Evolutionary conservation across 2,329 filamentous ascomycete species (phyloP), one percentile per base, ranked within the genome.

Genomic region (Ceratocystis destructans): DNA sequence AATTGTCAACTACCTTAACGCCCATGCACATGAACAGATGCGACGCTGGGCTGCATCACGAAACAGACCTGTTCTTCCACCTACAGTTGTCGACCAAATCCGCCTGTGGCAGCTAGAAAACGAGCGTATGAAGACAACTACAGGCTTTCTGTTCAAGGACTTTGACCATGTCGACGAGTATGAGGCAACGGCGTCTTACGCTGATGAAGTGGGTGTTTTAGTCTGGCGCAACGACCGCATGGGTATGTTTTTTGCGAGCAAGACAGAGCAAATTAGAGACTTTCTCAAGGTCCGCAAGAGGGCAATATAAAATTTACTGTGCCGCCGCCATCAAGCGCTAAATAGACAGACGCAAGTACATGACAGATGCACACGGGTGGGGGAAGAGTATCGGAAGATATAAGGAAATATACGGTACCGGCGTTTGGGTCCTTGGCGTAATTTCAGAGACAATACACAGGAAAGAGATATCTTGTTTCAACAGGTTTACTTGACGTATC

Each of bases 1-100:
- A 74, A 96, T 99, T 74, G 93, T 99, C 72, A 86, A 87, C 20
- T 99, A 97, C 77, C 84, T 99, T 1, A 86, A 87, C 6, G 88
- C 89, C 3, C 93, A 99, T 76, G 94, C 94, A 0, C 94, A 99
- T 77, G 91, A 95, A 57, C 90, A 97, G 75, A 90, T 99, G 84
- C 86, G 88, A 71, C 87, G 88, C 69, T 80, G 83, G 55, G 82
- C 83, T 5, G 77, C 80, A 31, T 70, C 79, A 61, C 72, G 82
- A 68, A 82, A 82, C 72, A 80, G 80, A 69, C 88, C 92, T 1
- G 84, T 96, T 17, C 82, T 99, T 1, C 94, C 95, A 0, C 92
- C 94, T 0, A 97, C 95, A 0, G 94, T 99, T 17, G 90, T 96
- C 69, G 94, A 99, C 76, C 94, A 99, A 79, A 96, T 99, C 72